Evolutionary conservation across 306 rosid species (phyloP), one percentile per base, ranked within the genome.

Genomic region (Cucurbita maxima): DNA sequence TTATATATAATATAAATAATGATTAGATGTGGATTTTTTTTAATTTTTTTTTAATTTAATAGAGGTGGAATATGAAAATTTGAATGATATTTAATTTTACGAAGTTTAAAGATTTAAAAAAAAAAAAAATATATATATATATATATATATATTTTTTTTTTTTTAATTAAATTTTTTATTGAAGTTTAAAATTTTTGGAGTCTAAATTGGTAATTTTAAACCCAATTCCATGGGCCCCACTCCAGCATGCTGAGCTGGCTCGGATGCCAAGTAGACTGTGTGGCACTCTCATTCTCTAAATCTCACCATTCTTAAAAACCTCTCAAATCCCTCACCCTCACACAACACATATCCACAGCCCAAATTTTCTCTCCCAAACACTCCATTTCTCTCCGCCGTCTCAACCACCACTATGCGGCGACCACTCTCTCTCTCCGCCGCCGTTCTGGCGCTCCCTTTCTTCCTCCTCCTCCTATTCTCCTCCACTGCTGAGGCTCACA

Each of bases 401-500:
- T 14, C 34, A 2, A 0, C 55, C 58, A 2, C 71, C 71, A 10
- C 36, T n/a, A 75, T 75, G 72, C 59, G 52, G 41, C 72, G 45
- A 36, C 8, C 37, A 36, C 25, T n/a, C 10, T 60, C 59, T 0
- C 25, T 74, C 75, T 15, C 71, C 6, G 5, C 57, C 76, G 18
- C 58, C 53, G 15, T 38, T 13, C 61, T 83, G 22, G 37, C 72
- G 0, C 51, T 87, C 20, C 68, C 83, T 57, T 64, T 91, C 75
- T 2, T 77, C n/a, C 16, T 77, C 18, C 13, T 51, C 51, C 59
- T 79, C 44, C 48, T 79, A 41, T 22, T 71, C 53, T 48, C 64
- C 54, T 78, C 19, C 58, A 7, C 62, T 3, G 37, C 81, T 11
- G 41, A 76, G 8, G 89, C 76, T 3, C 92, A 87, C 79, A 94